Evolutionary conservation across 306 rosid species (phyloP).

Genomic region (Castanea mollissima): DNA sequence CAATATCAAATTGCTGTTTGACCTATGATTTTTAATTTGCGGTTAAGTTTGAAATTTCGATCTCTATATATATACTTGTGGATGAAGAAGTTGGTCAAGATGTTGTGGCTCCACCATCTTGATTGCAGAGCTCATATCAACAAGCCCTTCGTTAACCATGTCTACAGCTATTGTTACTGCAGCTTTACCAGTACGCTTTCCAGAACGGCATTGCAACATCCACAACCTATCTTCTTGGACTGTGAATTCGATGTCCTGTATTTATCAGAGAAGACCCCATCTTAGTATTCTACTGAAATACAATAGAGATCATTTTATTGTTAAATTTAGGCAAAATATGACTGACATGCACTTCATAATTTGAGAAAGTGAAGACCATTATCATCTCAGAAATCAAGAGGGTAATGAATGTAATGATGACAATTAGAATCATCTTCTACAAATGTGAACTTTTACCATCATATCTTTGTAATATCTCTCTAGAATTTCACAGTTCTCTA

Average conservation of each 20-base stretch:
- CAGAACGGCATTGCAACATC: slow-evolving; percentile 97
- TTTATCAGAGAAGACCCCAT: background rate
- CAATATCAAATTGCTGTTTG: background rate
- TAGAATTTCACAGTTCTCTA: slow-evolving; percentile 82
- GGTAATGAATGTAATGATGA: background rate
- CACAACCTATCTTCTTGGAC: slow-evolving; percentile 94
- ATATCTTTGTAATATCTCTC: slow-evolving; percentile 94
- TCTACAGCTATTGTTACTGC: slow-evolving; percentile 94
- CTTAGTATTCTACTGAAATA: slow-evolving; percentile 8
- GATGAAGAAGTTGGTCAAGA: slow-evolving; percentile 94
- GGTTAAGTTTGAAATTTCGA: background rate
- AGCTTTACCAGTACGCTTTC: slow-evolving; percentile 92
- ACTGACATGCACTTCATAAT: background rate
- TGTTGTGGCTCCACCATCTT: slow-evolving; percentile 97
- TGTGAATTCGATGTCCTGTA: slow-evolving; percentile 96
- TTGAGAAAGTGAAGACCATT: background rate
- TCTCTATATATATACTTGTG: slow-evolving; percentile 53
- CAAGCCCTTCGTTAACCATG: slow-evolving; percentile 82
- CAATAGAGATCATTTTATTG: background rate
- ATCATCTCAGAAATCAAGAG: background rate
- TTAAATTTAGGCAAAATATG: background rate
- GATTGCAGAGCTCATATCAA: slow-evolving; percentile 64
- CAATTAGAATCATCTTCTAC: background rate
- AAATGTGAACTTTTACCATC: slow-evolving; percentile 59
- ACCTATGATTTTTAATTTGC: slow-evolving; percentile 3